Conservation (phyloP, 768 basidiomycete species). For the Amanita fuliginea region DNA sequence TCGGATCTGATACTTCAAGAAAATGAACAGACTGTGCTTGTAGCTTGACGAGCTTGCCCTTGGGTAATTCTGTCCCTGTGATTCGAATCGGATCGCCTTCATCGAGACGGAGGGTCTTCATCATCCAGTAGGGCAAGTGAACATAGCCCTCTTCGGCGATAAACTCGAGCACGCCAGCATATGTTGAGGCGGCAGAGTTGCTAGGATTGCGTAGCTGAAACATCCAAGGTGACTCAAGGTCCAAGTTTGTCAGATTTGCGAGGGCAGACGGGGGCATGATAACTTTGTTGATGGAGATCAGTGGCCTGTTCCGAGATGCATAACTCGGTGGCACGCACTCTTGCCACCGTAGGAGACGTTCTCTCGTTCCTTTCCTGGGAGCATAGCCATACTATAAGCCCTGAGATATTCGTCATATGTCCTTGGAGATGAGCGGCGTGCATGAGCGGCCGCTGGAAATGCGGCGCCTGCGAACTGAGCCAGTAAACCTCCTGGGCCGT, state of each 20-base stretch:
- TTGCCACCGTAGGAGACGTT: slow-evolving; percentile 97
- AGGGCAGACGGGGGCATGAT: slow-evolving; percentile 97
- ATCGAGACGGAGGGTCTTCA: slow-evolving; percentile 86
- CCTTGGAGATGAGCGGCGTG: slow-evolving; percentile 47
- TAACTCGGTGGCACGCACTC: slow-evolving; percentile 37
- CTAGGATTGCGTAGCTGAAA: slow-evolving; percentile 91
- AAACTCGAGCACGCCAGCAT: slow-evolving; percentile 97
- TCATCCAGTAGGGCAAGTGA: slow-evolving; percentile 98
- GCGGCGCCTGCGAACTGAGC: slow-evolving; percentile 62
- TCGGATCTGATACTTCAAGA: slow-evolving; percentile 93
- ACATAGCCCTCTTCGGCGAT: slow-evolving; percentile 95
- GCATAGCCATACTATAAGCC: slow-evolving; percentile 93
- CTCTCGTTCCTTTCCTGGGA: slow-evolving; percentile 74
- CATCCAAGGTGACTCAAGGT: slow-evolving; percentile 90
- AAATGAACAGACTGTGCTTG: slow-evolving; percentile 95
- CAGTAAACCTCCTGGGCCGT: slow-evolving; percentile 51
- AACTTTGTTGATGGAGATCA: slow-evolving; percentile 35
- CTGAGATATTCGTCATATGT: slow-evolving; percentile 89
- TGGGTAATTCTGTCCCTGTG: slow-evolving; percentile 76
- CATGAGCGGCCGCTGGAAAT: slow-evolving; percentile 34
- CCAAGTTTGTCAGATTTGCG: slow-evolving; percentile 76
- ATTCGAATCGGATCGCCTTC: slow-evolving; percentile 96
- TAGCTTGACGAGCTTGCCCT: slow-evolving; percentile 93
- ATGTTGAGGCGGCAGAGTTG: slow-evolving; percentile 77
- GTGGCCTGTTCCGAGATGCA: not conserved